A percentile compares a stretch with the other conserved stretches of the same genome.
Conservation (phyloP, 768 basidiomycete species). For the Boletus vinaceobasis region DNA sequence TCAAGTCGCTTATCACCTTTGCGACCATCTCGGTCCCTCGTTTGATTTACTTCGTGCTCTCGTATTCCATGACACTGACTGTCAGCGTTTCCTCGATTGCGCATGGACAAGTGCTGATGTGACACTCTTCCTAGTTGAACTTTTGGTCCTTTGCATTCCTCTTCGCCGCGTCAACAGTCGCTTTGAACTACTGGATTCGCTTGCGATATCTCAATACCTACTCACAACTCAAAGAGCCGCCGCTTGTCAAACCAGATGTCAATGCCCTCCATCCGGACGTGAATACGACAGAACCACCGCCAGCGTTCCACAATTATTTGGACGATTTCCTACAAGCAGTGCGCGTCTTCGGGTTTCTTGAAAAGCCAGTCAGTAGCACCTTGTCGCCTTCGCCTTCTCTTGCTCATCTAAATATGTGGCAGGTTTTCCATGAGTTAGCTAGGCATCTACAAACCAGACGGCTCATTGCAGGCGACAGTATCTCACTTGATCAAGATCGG, state of each 20-base stretch:
- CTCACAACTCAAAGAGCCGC: constrained; percentile 74
- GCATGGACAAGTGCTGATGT: background rate
- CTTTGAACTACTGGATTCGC: constrained; percentile 80
- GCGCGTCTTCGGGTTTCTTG: constrained; percentile 92
- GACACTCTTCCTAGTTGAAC: constrained; percentile 55
- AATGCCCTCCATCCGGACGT: constrained; percentile 91
- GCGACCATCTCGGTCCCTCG: constrained; percentile 80
- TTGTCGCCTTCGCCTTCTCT: background rate
- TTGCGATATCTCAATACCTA: constrained; percentile 77
- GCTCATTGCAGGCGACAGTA: constrained; percentile 93
- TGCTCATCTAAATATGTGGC: background rate
- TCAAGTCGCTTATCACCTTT: constrained; percentile 69
- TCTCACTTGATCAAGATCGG: constrained; percentile 87
- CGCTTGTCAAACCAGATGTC: constrained; percentile 76
- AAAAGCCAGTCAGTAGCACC: constrained; percentile 75
- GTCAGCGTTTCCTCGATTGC: constrained; percentile 39
- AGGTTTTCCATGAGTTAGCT: constrained; percentile 97
- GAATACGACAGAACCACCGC: constrained; percentile 66
- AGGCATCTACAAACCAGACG: constrained; percentile 92
- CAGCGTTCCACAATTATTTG: constrained; percentile 91
- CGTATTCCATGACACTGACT: constrained; percentile 87
- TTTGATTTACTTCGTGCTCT: constrained; percentile 71
- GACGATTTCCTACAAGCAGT: constrained; percentile 97
- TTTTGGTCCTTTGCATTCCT: constrained; percentile 88
- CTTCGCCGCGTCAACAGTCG: constrained; percentile 62